These are phyloP conservation scores for Catenaria anguillulae DNA, from an alignment of 371 early-diverging fungal species.

Conservation along the genomic window DNA sequence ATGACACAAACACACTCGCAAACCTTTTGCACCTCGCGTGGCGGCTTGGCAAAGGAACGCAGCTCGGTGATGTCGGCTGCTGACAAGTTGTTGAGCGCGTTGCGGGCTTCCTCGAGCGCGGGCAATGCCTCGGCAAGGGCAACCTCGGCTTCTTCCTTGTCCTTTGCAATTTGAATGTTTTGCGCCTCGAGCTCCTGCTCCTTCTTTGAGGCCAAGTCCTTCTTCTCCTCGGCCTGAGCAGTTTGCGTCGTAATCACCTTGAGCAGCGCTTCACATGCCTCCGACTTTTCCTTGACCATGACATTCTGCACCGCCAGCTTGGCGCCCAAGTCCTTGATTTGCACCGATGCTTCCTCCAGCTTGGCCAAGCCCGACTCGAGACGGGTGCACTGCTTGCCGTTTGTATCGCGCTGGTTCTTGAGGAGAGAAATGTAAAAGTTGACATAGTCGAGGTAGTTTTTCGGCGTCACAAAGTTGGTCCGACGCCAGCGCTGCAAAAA, in stretches of 20 bases:
- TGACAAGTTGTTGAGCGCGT: constrained; percentile 36
- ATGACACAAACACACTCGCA: constrained; percentile 44
- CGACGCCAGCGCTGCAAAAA: constrained; percentile 36
- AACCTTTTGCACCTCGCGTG: constrained; percentile 47
- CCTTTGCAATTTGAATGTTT: constrained; percentile 38
- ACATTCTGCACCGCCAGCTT: constrained; percentile 43
- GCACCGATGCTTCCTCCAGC: constrained; percentile 35
- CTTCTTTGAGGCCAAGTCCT: constrained; percentile 35
- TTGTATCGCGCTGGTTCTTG: constrained; percentile 32
- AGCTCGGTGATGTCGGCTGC: constrained; percentile 43
- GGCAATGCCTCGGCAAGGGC: constrained; percentile 44
- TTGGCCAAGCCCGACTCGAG: constrained; percentile 39
- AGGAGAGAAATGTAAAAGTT: constrained; percentile 34
- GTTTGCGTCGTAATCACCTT: constrained; percentile 41
- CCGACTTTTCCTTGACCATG: constrained; percentile 38
- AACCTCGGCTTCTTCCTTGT: constrained; percentile 45
- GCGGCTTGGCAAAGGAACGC: constrained; percentile 43
- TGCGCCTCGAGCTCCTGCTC: constrained; percentile 36
- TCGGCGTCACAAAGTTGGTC: constrained; percentile 41
- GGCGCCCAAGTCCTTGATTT: constrained; percentile 35
- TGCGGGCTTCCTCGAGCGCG: constrained; percentile 37
- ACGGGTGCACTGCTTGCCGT: constrained; percentile 29
- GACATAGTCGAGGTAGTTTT: constrained; percentile 43
- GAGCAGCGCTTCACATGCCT: constrained; percentile 38
- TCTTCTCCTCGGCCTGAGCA: constrained; percentile 39